phyloP scores from a whole-genome alignment of 1,284 basidiomycete species.

The Cryptococcus sp. region DNA sequence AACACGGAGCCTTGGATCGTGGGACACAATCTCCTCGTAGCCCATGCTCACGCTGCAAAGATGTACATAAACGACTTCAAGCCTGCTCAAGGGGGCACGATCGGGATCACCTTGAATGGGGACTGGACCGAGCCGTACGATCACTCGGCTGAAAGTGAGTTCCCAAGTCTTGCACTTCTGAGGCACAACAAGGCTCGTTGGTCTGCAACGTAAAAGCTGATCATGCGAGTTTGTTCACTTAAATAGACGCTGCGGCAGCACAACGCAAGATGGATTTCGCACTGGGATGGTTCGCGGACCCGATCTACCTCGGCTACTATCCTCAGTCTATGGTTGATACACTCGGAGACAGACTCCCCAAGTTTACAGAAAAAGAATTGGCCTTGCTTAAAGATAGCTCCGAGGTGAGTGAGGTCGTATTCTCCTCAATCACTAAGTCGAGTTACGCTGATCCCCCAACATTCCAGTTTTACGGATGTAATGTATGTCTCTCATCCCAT shows the following conservation, averaged over 20 bases:
- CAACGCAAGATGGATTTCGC: conserved; percentile 67
- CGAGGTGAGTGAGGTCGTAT: conserved; percentile 56
- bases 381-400: conserved; percentile 66
- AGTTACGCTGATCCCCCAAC: no score
- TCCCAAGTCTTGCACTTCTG: no score
- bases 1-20: conserved; percentile 72
- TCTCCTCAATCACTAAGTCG: not conserved
- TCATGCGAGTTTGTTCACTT: not conserved
- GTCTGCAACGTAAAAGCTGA: no score
- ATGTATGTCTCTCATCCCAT: conserved; percentile 13
- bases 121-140: conserved; percentile 71
- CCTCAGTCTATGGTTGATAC: conserved; percentile 64
- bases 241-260: conserved; percentile 67
- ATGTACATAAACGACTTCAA: conserved; percentile 66
- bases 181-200: no score
- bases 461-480: conserved; percentile 32
- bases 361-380: conserved; percentile 65
- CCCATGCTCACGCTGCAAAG: conserved; percentile 68
- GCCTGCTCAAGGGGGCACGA: conserved; percentile 58
- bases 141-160: conserved; percentile 64
- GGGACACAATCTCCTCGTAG: conserved; percentile 66
- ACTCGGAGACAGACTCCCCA: conserved; percentile 66
- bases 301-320: conserved; percentile 72
- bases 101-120: conserved; percentile 74
- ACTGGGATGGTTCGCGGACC: conserved; percentile 61